These are phyloP conservation scores for Phytophthora colocasiae DNA, from an alignment of 352 stramenopile species.

Conservation along the genomic window DNA sequence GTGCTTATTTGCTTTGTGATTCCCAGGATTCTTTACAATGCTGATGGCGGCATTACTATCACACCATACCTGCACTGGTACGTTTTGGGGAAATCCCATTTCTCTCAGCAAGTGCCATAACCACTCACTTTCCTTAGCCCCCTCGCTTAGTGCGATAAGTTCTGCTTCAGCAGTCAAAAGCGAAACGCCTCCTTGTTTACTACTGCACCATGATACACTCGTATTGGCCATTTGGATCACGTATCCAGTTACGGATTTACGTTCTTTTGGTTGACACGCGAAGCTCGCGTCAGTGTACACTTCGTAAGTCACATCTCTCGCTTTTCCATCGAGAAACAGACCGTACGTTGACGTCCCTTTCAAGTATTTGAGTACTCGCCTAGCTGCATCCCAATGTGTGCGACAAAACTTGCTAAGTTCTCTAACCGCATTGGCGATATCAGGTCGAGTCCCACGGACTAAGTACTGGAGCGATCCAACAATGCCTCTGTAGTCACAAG, in stretches of 20 bases:
- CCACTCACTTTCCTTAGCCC: slow-evolving; percentile 15
- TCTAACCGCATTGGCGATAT: slow-evolving; percentile 41
- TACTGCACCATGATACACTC: slow-evolving; percentile 14
- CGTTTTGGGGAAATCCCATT: slow-evolving; percentile 14
- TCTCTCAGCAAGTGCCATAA: slow-evolving; percentile 9
- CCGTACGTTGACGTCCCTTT: slow-evolving; percentile 22
- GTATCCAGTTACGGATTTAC: slow-evolving; percentile 9
- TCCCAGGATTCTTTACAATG: slow-evolving; percentile 9
- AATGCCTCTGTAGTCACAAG: slow-evolving; percentile 26
- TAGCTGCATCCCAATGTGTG: slow-evolving; percentile 32
- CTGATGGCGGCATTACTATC: slow-evolving; percentile 14
- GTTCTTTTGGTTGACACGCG: slow-evolving; percentile 10
- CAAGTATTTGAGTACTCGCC: slow-evolving; percentile 31
- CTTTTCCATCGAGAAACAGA: slow-evolving; percentile 11
- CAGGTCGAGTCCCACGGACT: slow-evolving; percentile 29
- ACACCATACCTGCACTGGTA: slow-evolving; percentile 11
- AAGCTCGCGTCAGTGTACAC: slow-evolving; percentile 8
- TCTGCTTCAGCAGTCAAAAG: slow-evolving; percentile 20
- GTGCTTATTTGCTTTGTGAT: slow-evolving; percentile 29
- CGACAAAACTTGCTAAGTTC: slow-evolving; percentile 29
- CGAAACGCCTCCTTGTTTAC: slow-evolving; percentile 9
- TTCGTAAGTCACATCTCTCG: slow-evolving; percentile 7
- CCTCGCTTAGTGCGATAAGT: slow-evolving; percentile 13
- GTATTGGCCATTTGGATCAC: slow-evolving; percentile 6
- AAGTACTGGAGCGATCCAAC: slow-evolving; percentile 39